A percentile compares a stretch with the other conserved stretches of the same genome.
phyloP scores from a whole-genome alignment of 2,329 filamentous ascomycete genomes.

The Aspergillus sp. region DNA sequence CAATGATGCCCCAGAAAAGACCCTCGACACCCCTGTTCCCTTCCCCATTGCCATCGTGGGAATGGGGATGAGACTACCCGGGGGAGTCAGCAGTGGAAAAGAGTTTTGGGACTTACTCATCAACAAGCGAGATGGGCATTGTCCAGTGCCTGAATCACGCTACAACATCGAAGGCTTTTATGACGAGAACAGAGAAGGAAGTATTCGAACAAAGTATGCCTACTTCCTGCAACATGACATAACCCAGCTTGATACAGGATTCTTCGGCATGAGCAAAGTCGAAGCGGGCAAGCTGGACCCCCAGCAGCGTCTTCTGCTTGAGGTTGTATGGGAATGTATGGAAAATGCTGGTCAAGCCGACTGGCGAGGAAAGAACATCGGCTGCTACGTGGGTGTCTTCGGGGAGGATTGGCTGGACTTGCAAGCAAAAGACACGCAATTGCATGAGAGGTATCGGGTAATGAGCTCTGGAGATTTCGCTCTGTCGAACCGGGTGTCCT shows the following conservation, averaged over 20 bases:
- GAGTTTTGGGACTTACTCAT: slow-evolving; percentile 23
- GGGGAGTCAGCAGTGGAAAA: slow-evolving; percentile 11
- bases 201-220: slow-evolving; percentile 13
- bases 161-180: slow-evolving; percentile 25
- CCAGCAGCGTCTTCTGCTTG: slow-evolving; percentile 31
- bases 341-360: slow-evolving; percentile 29
- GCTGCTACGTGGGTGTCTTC: slow-evolving; percentile 24
- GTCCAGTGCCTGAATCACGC: slow-evolving; percentile 21
- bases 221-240: slow-evolving; percentile 33
- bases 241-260: slow-evolving; percentile 20
- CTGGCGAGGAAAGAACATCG: slow-evolving; percentile 29
- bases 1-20: neutral
- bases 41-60: slow-evolving; percentile 22
- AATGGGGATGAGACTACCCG: slow-evolving; percentile 24
- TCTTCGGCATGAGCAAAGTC: slow-evolving; percentile 24
- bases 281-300: slow-evolving; percentile 30
- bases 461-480: slow-evolving; percentile 16
- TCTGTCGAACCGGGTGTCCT: slow-evolving; percentile 24
- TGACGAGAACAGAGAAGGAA: slow-evolving; percentile 10
- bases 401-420: slow-evolving; percentile 26
- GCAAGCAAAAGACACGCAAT: slow-evolving; percentile 16
- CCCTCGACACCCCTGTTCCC: neutral
- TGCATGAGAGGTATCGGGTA: slow-evolving; percentile 13
- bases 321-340: slow-evolving; percentile 32
- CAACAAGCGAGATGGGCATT: slow-evolving; percentile 16